Conservation (phyloP, 495 filamentous ascomycete species). For the Pyronema omphalodes region DNA sequence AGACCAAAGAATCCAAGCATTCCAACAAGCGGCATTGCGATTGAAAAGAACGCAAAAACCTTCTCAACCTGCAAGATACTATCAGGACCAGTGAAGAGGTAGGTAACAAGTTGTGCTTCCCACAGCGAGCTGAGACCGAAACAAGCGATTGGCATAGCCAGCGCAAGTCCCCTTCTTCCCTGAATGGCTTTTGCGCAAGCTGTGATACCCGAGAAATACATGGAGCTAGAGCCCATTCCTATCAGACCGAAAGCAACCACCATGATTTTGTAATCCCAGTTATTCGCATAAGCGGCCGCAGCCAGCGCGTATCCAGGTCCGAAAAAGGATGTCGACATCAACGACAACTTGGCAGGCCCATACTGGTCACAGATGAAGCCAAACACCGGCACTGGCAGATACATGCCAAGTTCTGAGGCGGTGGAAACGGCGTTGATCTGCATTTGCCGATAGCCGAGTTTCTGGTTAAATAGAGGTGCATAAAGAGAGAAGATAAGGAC, state of each 20-base stretch:
- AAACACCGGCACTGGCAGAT: conserved; percentile 72
- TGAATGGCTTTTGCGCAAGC: conserved; percentile 92
- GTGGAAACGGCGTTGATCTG: conserved; percentile 81
- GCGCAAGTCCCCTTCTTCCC: conserved; percentile 65
- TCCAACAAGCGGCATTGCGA: conserved; percentile 48
- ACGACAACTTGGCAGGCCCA: conserved; percentile 53
- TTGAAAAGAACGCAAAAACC: conserved; percentile 67
- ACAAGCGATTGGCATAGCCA: conserved; percentile 77
- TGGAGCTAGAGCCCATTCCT: conserved; percentile 62
- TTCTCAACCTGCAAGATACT: conserved; percentile 73
- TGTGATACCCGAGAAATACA: conserved; percentile 76
- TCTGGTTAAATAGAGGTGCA: conserved; percentile 66
- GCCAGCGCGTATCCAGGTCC: conserved; percentile 68
- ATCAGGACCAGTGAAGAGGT: conserved; percentile 47
- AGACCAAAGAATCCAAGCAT: conserved; percentile 55
- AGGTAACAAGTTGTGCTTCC: conserved; percentile 72
- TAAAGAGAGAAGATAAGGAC: conserved; percentile 83
- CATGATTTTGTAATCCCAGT: conserved; percentile 68
- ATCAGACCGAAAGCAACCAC: conserved; percentile 60
- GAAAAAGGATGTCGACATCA: conserved; percentile 55
- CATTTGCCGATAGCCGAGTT: conserved; percentile 69
- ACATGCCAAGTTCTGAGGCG: conserved; percentile 67
- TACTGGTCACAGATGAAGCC: conserved; percentile 81
- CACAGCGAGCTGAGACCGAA: conserved; percentile 91
- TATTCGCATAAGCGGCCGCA: conserved; percentile 51